phyloP scores from a whole-genome alignment of 108 stramenopile species.

The Skeletonema menzelii region DNA sequence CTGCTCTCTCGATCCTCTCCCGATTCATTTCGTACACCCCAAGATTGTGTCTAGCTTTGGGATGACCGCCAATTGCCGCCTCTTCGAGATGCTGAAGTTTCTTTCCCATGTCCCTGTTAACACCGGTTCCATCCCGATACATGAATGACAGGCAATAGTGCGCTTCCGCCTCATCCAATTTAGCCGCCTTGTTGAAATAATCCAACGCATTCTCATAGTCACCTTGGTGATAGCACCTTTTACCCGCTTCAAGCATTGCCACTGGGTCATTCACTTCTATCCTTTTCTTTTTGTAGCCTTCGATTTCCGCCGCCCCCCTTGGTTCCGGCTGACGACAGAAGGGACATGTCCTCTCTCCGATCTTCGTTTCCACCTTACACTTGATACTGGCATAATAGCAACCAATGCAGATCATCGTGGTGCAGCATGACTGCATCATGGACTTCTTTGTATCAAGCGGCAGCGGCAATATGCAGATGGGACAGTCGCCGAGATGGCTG shows the following conservation, averaged over 20 bases:
- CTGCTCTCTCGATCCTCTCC: not conserved
- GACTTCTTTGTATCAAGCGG: not conserved
- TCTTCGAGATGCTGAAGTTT: not conserved
- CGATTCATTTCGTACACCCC: not conserved
- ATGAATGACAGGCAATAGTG: not conserved
- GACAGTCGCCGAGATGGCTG: not conserved
- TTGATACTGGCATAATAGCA: not conserved
- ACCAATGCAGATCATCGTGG: not conserved
- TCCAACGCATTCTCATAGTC: not conserved
- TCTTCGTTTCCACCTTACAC: not conserved
- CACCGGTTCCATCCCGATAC: not conserved
- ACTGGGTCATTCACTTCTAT: not conserved
- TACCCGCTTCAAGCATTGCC: not conserved
- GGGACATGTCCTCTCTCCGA: not conserved
- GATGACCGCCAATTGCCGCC: constrained; percentile 3
- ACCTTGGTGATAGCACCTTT: not conserved
- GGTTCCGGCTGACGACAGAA: not conserved
- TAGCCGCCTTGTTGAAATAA: not conserved
- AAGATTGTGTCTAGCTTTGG: constrained; percentile 3
- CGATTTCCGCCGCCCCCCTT: not conserved
- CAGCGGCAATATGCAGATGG: not conserved
- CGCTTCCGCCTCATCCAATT: not conserved
- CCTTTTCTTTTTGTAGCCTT: not conserved
- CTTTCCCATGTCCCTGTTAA: not conserved
- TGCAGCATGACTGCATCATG: not conserved